phyloP scores from a whole-genome alignment of 2,329 filamentous ascomycete genomes.

The Stemphylium beticola region DNA sequence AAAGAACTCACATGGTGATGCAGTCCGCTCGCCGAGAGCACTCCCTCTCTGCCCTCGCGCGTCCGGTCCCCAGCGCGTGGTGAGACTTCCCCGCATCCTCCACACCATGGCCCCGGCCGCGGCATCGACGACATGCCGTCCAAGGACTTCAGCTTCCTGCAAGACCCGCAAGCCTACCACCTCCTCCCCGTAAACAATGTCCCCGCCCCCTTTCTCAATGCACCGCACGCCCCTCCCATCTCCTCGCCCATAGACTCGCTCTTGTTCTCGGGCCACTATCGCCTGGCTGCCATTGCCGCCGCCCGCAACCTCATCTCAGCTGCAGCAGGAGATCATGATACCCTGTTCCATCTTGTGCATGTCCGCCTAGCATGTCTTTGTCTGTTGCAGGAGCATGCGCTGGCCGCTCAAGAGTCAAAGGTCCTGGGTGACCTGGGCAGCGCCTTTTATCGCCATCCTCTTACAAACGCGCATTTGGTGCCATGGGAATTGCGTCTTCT shows the following conservation, averaged over 20 bases:
- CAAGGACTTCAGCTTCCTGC: conserved; percentile 70
- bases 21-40: conserved; percentile 32
- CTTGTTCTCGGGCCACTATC: conserved; percentile 76
- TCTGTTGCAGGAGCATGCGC: conserved; percentile 69
- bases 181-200: conserved; percentile 70
- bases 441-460: conserved; percentile 56
- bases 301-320: conserved; percentile 64
- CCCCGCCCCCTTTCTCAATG: conserved; percentile 71
- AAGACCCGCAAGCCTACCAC: conserved; percentile 60
- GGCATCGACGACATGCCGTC: conserved; percentile 49
- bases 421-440: conserved; percentile 67
- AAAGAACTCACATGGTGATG: conserved; percentile 15
- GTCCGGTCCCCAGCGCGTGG: conserved; percentile 29
- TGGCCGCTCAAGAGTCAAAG: conserved; percentile 66
- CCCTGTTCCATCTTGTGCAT: conserved; percentile 80
- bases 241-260: conserved; percentile 70
- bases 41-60: conserved; percentile 24
- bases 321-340: conserved; percentile 62
- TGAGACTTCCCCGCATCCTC: conserved; percentile 25
- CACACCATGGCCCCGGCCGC: conserved; percentile 25
- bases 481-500: conserved; percentile 89
- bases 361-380: conserved; percentile 82
- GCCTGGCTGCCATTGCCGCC: conserved; percentile 74
- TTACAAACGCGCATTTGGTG: conserved; percentile 64
- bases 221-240: conserved; percentile 66